Evolutionary conservation across 2,329 filamentous ascomycete species (phyloP).

Genomic region (Fonsecaea multimorphosa): DNA sequence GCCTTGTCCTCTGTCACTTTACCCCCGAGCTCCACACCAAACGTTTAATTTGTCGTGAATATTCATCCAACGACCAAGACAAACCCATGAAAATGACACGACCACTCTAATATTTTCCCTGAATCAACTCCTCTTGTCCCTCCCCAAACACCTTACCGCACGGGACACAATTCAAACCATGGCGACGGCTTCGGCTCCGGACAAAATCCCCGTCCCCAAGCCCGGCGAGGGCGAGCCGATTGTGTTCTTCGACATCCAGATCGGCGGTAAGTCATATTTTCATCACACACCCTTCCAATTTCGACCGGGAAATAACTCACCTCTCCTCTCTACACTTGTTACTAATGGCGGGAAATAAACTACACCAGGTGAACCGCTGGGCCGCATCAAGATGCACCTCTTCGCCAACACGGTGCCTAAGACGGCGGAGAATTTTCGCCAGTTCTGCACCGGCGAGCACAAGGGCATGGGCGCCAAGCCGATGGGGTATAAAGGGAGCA

Average conservation of each 20-base stretch:
- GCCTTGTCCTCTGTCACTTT: conserved; percentile 1
- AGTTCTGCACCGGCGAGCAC: conserved; percentile 93
- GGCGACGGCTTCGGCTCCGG: too few relatives aligned
- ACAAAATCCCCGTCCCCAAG: conserved; percentile 36
- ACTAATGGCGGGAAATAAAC: too few relatives aligned
- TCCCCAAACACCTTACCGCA: not conserved
- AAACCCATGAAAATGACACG: too few relatives aligned
- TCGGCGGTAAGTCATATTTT: conserved; percentile 50
- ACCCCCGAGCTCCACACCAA: not conserved
- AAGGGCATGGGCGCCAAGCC: conserved; percentile 78
- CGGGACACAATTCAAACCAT: conserved; percentile 10
- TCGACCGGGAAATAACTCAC: too few relatives aligned
- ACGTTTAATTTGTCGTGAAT: not conserved
- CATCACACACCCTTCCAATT: too few relatives aligned
- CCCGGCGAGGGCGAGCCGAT: conserved; percentile 47
- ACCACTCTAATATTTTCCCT: too few relatives aligned
- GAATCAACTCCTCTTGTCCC: too few relatives aligned
- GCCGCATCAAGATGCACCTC: conserved; percentile 87
- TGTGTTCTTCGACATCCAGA: conserved; percentile 57
- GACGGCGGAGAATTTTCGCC: conserved; percentile 95
- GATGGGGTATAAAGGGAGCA: conserved; percentile 92
- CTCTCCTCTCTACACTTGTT: conserved; percentile 4
- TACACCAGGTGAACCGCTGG: conserved; percentile 75
- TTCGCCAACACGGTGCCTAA: conserved; percentile 83
- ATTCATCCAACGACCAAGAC: not conserved